Evolutionary conservation across 768 basidiomycete species (phyloP).

Genomic region (Rhodotorula babjevae): DNA sequence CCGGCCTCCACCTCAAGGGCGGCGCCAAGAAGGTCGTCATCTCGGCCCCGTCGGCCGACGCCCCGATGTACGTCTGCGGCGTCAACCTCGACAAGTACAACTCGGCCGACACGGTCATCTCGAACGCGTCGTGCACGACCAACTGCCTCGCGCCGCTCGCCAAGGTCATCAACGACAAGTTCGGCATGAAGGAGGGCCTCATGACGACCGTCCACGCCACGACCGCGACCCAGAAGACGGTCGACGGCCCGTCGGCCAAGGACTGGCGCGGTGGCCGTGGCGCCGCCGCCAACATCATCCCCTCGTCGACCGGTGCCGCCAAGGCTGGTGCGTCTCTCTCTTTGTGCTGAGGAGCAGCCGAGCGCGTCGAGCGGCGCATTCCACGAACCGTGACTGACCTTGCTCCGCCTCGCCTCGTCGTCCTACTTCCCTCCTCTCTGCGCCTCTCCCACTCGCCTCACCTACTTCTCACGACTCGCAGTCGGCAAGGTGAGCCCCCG

Average conservation of each 20-base stretch:
- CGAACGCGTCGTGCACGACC: constrained; percentile 98
- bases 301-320: constrained; percentile 96
- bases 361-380: too few species aligned
- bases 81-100: constrained; percentile 94
- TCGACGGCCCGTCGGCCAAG: constrained; percentile 86
- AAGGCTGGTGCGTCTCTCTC: constrained; percentile 51
- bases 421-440: too few species aligned
- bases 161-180: constrained; percentile 96
- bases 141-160: constrained; percentile 99
- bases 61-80: constrained; percentile 86
- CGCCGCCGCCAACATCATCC: constrained; percentile 97
- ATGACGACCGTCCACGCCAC: constrained; percentile 77
- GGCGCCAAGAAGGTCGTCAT: constrained; percentile 99
- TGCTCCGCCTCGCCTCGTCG: too few species aligned
- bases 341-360: too few species aligned
- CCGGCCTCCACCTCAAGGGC: constrained; percentile 87
- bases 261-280: constrained; percentile 97
- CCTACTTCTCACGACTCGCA: too few species aligned
- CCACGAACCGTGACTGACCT: too few species aligned
- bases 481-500: constrained; percentile 39
- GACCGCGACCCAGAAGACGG: constrained; percentile 51
- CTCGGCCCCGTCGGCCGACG: constrained; percentile 95
- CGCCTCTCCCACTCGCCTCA: too few species aligned
- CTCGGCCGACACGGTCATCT: constrained; percentile 79
- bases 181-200: constrained; percentile 89